Percentiles rank a stretch among this genome's conserved stretches.
These are phyloP conservation scores for Sparassis latifolia DNA, from an alignment of 1,284 basidiomycete species.

Conservation along the genomic window DNA sequence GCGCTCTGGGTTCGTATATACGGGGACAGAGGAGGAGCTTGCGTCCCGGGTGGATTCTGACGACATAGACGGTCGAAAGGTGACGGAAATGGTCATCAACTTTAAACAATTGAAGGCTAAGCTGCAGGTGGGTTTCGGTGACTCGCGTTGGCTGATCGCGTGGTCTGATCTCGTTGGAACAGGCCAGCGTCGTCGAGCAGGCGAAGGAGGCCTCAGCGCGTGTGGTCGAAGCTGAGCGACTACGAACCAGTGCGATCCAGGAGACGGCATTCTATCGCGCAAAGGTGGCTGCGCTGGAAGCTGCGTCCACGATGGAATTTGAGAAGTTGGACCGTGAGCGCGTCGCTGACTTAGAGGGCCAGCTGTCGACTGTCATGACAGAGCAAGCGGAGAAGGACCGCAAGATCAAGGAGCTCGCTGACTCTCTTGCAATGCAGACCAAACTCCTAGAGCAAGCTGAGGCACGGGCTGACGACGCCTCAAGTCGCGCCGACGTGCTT, in stretches of 20 bases:
- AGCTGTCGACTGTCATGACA: slow-evolving; percentile 60
- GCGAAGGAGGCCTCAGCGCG: slow-evolving; percentile 73
- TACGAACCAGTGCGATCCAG: slow-evolving; percentile 78
- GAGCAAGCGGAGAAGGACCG: slow-evolving; percentile 67
- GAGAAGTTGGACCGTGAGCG: slow-evolving; percentile 77
- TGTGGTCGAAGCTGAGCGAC: slow-evolving; percentile 75
- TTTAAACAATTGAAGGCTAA: slow-evolving; percentile 88
- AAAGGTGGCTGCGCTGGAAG: slow-evolving; percentile 84
- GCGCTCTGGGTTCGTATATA: slow-evolving; percentile 77
- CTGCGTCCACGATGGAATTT: slow-evolving; percentile 58
- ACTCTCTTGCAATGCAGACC: slow-evolving; percentile 70
- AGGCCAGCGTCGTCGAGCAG: slow-evolving; percentile 73
- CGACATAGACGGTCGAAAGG: slow-evolving; percentile 33
- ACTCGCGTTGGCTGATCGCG: too few relatives aligned
- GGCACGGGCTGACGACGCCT: slow-evolving; percentile 74
- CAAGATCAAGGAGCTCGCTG: slow-evolving; percentile 67
- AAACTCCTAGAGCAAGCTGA: slow-evolving; percentile 78
- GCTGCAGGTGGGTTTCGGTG: slow-evolving; percentile 64
- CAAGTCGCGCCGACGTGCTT: slow-evolving; percentile 76
- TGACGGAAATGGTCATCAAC: slow-evolving; percentile 71
- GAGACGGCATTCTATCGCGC: slow-evolving; percentile 97
- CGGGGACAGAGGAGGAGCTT: slow-evolving; percentile 33
- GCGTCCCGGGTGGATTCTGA: slow-evolving; percentile 33
- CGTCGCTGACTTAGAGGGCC: slow-evolving; percentile 73
- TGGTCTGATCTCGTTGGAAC: slow-evolving; percentile 1